Conservation (phyloP, 2,329 filamentous ascomycete genomes). For the Neonectria magnoliae region DNA sequence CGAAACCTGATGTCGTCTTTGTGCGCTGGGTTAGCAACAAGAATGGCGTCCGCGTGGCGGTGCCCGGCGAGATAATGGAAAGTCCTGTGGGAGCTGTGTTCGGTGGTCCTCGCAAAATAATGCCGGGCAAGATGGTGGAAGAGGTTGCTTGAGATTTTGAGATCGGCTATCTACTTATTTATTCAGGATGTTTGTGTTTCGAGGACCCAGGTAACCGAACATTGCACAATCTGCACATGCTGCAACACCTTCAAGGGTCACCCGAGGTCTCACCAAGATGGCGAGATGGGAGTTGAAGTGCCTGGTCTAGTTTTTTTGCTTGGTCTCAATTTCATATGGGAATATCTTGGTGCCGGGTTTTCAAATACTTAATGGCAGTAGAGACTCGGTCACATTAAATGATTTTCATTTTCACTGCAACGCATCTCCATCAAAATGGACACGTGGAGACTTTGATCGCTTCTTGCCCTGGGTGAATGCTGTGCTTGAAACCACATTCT, state of each 20-base stretch:
- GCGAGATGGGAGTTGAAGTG: background rate
- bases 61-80: conserved; percentile 75
- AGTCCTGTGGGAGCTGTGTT: conserved; percentile 72
- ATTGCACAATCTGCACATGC: background rate
- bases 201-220: background rate
- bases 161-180: background rate
- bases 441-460: background rate
- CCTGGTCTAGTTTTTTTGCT: background rate
- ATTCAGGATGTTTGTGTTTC: background rate
- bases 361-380: background rate
- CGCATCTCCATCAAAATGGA: background rate
- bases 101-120: conserved; percentile 44
- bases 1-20: conserved; percentile 68
- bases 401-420: conserved; percentile 5
- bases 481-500: background rate
- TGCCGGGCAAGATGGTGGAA: conserved; percentile 62
- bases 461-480: too few relatives aligned
- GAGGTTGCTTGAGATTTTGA: conserved; percentile 56
- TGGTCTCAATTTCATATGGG: background rate
- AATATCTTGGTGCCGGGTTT: background rate
- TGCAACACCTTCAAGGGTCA: background rate
- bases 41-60: conserved; percentile 69
- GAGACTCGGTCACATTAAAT: background rate
- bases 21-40: conserved; percentile 77
- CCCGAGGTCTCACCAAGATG: background rate